Percentiles rank a stretch among this genome's conserved stretches.
phyloP scores from a whole-genome alignment of 306 rosid genomes.

The Rosa rugosa region DNA sequence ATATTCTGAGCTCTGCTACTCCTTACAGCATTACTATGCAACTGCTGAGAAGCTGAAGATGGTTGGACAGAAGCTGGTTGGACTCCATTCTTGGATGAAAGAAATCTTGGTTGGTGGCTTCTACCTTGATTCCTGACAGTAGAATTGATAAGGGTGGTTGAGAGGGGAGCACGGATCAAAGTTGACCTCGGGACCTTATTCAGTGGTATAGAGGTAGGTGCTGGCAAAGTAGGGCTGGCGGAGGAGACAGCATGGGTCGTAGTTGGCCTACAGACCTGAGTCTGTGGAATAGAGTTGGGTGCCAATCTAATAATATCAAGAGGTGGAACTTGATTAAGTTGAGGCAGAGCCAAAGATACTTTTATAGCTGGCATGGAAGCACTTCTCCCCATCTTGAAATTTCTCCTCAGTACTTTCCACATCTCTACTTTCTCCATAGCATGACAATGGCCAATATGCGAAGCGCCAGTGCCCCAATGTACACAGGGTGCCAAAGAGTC shows the following conservation, averaged over 20 bases:
- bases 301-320: constrained; percentile 25
- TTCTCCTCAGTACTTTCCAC: constrained; percentile 57
- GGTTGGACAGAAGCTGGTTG: constrained; percentile 25
- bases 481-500: constrained; percentile 74
- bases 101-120: constrained; percentile 29
- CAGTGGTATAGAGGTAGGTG: background rate
- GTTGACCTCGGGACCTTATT: background rate
- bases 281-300: constrained; percentile 34
- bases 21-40: constrained; percentile 38
- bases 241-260: constrained; percentile 28
- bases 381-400: constrained; percentile 34
- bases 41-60: constrained; percentile 21
- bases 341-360: constrained; percentile 25
- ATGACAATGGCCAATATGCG: constrained; percentile 59
- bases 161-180: background rate
- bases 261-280: constrained; percentile 34
- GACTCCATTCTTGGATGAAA: constrained; percentile 35
- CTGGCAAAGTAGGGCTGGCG: constrained; percentile 17
- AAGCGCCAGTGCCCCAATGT: constrained; percentile 50
- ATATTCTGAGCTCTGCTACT: constrained; percentile 33
- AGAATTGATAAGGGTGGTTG: background rate
- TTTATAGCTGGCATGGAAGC: constrained; percentile 38
- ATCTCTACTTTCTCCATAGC: constrained; percentile 60
- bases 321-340: constrained; percentile 17
- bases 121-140: constrained; percentile 35